A percentile compares a stretch with the other conserved stretches of the same genome.
phyloP scores from a whole-genome alignment of 164 flowering plant genomes.

The Annona cherimola region DNA sequence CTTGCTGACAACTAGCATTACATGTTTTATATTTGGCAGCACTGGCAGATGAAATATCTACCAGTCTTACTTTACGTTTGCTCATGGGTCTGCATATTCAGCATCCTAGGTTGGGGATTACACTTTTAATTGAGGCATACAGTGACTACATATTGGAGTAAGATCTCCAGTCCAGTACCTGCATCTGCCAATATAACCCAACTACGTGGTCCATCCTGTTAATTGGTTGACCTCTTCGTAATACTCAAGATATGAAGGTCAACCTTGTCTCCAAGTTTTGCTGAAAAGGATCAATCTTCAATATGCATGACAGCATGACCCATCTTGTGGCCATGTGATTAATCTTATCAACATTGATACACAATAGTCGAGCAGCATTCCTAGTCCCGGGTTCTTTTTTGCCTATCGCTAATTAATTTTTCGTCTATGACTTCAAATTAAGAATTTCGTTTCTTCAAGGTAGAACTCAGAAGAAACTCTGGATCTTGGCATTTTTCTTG shows the following conservation, averaged over 20 bases:
- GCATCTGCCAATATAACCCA: not conserved
- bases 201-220: not conserved
- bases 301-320: not conserved
- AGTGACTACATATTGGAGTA: not conserved
- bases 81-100: slow-evolving; percentile 75
- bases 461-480: slow-evolving; percentile 49
- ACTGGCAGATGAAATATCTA: slow-evolving; percentile 70
- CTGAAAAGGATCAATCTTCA: not conserved
- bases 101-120: slow-evolving; percentile 47
- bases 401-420: no score
- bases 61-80: slow-evolving; percentile 63
- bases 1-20: slow-evolving; percentile 96
- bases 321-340: not conserved
- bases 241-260: not conserved
- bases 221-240: not conserved
- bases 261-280: not conserved
- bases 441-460: slow-evolving; percentile 29
- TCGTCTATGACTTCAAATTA: not conserved
- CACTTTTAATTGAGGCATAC: not conserved
- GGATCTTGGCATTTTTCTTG: slow-evolving; percentile 60
- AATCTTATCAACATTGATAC: not conserved
- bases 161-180: not conserved
- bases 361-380: not conserved
- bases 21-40: slow-evolving; percentile 88
- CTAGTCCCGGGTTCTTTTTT: no score